These are phyloP conservation scores for Lasiodiplodia theobromae DNA, from an alignment of 2,329 filamentous ascomycete species.

Conservation along the genomic window DNA sequence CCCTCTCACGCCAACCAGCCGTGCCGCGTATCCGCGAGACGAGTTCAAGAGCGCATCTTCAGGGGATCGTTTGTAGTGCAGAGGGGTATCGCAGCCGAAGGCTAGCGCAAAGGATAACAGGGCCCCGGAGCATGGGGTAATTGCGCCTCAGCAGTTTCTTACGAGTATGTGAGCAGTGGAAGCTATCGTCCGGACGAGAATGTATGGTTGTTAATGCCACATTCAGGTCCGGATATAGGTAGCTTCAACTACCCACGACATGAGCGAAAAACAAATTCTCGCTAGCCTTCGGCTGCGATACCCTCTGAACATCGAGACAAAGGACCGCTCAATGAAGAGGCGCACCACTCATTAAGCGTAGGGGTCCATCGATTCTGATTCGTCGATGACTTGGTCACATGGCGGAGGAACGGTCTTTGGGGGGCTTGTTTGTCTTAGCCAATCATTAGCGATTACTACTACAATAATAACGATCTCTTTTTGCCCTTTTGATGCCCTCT, in stretches of 20 bases:
- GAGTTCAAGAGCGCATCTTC: not conserved
- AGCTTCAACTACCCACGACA: no score
- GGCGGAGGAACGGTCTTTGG: not conserved
- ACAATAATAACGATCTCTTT: conserved; percentile 2
- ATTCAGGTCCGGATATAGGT: no score
- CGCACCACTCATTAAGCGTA: not conserved
- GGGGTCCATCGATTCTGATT: not conserved
- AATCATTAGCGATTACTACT: conserved; percentile 27
- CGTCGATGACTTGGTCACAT: not conserved
- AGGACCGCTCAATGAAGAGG: not conserved
- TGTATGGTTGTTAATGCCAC: no score
- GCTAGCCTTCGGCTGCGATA: no score
- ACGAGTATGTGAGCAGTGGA: no score
- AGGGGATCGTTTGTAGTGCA: not conserved
- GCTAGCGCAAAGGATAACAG: no score
- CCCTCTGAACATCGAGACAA: not conserved
- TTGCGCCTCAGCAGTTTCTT: no score
- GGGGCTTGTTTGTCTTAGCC: conserved; percentile 3
- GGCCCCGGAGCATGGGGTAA: no score
- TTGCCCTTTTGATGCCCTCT: not conserved
- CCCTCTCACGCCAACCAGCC: not conserved
- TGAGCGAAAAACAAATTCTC: no score
- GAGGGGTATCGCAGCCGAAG: no score
- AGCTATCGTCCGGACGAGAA: no score
- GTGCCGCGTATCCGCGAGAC: not conserved